A percentile compares a stretch with the other conserved stretches of the same genome.
phyloP scores from a whole-genome alignment of 139 green algal genomes.

The Chlorella sp. region DNA sequence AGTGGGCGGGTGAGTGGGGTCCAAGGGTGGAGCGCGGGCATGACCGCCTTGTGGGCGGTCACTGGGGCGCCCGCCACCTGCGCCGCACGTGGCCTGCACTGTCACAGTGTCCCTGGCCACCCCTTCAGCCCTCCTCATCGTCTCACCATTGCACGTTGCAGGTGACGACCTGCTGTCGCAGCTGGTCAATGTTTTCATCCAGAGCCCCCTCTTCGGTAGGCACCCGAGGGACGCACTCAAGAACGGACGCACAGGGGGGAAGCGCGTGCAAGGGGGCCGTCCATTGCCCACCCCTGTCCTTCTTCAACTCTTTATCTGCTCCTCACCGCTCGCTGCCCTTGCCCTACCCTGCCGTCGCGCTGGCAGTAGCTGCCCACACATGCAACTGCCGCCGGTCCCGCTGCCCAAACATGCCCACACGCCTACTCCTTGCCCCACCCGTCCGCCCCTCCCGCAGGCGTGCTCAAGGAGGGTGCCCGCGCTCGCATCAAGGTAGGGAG shows the following conservation, averaged over 20 bases:
- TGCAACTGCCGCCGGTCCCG: too few relatives aligned
- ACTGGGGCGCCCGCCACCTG: too few relatives aligned
- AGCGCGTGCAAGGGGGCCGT: background rate
- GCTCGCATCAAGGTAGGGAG: conserved; percentile 48
- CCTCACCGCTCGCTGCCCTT: background rate
- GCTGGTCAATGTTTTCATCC: conserved; percentile 68
- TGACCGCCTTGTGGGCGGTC: background rate
- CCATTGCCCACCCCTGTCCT: background rate
- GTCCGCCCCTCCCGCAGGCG: background rate
- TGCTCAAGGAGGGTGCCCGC: conserved; percentile 62
- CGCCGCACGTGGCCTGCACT: background rate
- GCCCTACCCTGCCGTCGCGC: too few relatives aligned
- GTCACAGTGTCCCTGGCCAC: background rate
- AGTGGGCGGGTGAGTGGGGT: conserved; percentile 10
- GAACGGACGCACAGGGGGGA: background rate
- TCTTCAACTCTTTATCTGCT: background rate
- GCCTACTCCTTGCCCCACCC: background rate
- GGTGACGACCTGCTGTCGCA: conserved; percentile 59
- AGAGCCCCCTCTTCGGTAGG: conserved; percentile 50
- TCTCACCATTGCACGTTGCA: background rate
- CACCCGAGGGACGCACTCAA: background rate
- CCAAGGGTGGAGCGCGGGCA: background rate
- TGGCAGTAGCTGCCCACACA: too few relatives aligned
- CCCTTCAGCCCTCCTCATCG: too few relatives aligned
- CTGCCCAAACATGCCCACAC: too few relatives aligned